Evolutionary conservation across 306 rosid genomes (phyloP).

Genomic region (Vigna reflexopilosa): DNA sequence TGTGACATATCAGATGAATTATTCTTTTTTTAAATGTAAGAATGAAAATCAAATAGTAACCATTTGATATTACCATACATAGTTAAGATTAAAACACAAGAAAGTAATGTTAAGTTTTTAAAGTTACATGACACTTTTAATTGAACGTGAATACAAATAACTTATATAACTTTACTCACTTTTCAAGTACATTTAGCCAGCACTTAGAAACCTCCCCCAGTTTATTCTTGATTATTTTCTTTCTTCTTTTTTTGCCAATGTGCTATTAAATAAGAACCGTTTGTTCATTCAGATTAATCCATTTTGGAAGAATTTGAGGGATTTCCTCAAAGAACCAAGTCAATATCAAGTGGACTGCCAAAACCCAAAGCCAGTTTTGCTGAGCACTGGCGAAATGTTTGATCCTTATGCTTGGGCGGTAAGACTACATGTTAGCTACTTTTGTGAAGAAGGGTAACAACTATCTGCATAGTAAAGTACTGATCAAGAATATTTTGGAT

Average conservation of each 20-base stretch:
- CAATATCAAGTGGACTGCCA: constrained; percentile 74
- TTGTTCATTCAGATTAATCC: constrained; percentile 66
- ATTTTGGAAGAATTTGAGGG: constrained; percentile 59
- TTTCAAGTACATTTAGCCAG: not conserved
- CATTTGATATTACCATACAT: not conserved
- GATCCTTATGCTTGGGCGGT: constrained; percentile 92
- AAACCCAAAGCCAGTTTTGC: constrained; percentile 75
- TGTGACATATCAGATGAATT: not conserved
- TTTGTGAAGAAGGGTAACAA: constrained; percentile 15
- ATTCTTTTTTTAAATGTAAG: not conserved
- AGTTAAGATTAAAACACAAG: not conserved
- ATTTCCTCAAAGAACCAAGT: constrained; percentile 65
- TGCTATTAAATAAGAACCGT: not conserved
- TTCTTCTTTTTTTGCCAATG: not conserved
- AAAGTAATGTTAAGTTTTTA: no score
- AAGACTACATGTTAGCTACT: constrained; percentile 11
- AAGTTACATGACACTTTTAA: no score
- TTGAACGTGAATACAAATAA: no score
- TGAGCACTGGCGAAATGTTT: constrained; percentile 84
- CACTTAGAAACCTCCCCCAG: not conserved
- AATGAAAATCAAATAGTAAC: not conserved
- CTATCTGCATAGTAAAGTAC: not conserved
- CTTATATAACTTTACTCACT: not conserved
- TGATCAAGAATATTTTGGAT: constrained; percentile 26
- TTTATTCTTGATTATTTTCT: not conserved